These are phyloP conservation scores for Malassezia vespertilionis DNA, from an alignment of 1,284 basidiomycete genomes.

Conservation along the genomic window DNA sequence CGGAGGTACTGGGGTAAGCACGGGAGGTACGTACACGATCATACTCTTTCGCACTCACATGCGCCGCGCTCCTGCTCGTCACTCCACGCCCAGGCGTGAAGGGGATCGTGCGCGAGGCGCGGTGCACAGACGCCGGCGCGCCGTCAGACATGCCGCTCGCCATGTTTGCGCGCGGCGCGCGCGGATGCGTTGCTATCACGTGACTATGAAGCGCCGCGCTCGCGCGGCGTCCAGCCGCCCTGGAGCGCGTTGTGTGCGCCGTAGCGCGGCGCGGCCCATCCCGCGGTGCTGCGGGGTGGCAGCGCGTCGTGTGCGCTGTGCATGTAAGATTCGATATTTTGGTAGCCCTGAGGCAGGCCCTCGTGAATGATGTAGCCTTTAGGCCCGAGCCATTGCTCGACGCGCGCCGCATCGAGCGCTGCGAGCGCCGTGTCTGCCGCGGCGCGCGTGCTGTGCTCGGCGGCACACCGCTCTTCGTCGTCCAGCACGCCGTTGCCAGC, in stretches of 20 bases:
- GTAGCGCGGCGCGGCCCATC: slow-evolving; percentile 38
- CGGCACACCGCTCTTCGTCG: slow-evolving; percentile 26
- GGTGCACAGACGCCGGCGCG: slow-evolving; percentile 15
- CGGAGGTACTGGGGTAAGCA: slow-evolving; percentile 7
- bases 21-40: slow-evolving; percentile 5
- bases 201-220: too few relatives aligned
- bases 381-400: slow-evolving; percentile 12
- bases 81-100: slow-evolving; percentile 14
- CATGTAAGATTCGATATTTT: neutral
- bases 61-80: neutral
- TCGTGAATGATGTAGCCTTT: slow-evolving; percentile 3
- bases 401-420: slow-evolving; percentile 10
- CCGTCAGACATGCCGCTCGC: slow-evolving; percentile 3
- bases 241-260: slow-evolving; percentile 11
- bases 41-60: slow-evolving; percentile 13
- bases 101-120: slow-evolving; percentile 17
- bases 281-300: slow-evolving; percentile 16
- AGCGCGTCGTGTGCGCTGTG: neutral
- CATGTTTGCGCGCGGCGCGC: neutral
- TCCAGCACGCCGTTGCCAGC: slow-evolving; percentile 53
- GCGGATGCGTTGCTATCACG: too few relatives aligned
- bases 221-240: slow-evolving; percentile 23
- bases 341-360: slow-evolving; percentile 11
- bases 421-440: slow-evolving; percentile 4
- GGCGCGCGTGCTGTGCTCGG: neutral